Base-by-base conservation (phyloP, 2,329 filamentous ascomycete species). In the Botrytis byssoidea region DNA sequence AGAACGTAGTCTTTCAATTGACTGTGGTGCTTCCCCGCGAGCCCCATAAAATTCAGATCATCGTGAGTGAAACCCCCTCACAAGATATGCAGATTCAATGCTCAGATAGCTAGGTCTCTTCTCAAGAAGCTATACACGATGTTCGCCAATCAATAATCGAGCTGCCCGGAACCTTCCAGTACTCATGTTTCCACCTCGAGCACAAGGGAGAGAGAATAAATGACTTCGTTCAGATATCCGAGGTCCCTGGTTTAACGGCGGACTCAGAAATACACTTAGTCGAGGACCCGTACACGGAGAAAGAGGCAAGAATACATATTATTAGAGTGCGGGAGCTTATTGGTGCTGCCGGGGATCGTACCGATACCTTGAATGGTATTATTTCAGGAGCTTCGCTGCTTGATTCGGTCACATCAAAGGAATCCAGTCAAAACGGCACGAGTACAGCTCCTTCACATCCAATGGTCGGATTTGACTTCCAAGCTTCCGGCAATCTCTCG, bases 181-280 rank as follows among this genome's bases (percentile, higher is more conserved):
- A 98, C 86, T 97, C 96, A 71, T 99, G 96, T 87, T 99, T 99
- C 86, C 96, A 99, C 84, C 90, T 99, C 79, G 95, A 98, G 85
- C 91, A 95, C 85, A 91, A 93, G 74, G 93, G 94, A 78, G 86
- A 93, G 83, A 92, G 93, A 77, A 92, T 99, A 87, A 98, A 98
- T 83, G 96, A 99, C 83, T 98, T 96, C 80, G 89, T 97, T 74
- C 92, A 97, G 82, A 88, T 99, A 75, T 94, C 93, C 72, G 95
- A 99, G 81, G 92, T 99, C 72, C 88, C 92, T 66, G 94, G 89
- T 73, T 88, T 99, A 72, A 89, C 89, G 71, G 84, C 91, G 48
- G 91, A 94, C 76, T 92, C 95, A 51, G 92, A 95, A 80, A 88
- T 98, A 74, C 88, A 88, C 71, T 85, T 99, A 78, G 90, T 98